Evolutionary conservation across 2,329 filamentous ascomycete genomes (phyloP).

Genomic region (Proliferodiscus dingleyae): DNA sequence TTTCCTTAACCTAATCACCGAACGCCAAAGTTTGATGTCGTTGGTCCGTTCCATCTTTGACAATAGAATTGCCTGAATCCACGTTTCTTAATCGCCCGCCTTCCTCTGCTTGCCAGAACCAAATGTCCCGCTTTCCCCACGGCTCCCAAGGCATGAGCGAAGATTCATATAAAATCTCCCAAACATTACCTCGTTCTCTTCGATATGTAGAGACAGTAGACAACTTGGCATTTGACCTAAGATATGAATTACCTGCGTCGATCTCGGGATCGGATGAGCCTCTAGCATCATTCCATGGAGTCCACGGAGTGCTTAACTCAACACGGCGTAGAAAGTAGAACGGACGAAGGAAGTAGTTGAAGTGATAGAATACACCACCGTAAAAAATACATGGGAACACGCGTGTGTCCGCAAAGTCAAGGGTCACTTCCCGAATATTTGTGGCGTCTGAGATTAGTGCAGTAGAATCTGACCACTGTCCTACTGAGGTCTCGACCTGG

Average conservation of each 20-base stretch:
- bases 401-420: not conserved
- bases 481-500: not conserved
- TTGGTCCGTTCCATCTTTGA: too few species aligned
- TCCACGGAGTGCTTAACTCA: not conserved
- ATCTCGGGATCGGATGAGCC: not conserved
- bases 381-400: not conserved
- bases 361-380: not conserved
- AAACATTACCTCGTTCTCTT: not conserved
- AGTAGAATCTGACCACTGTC: not conserved
- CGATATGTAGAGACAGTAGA: not conserved
- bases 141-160: not conserved
- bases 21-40: too few species aligned
- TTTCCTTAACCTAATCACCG: too few species aligned
- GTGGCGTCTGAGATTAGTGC: not conserved
- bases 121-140: not conserved
- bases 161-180: too few species aligned
- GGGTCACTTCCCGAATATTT: not conserved
- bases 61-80: not conserved
- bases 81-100: not conserved
- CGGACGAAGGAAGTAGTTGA: not conserved
- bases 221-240: not conserved
- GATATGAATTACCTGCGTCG: not conserved
- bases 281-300: not conserved
- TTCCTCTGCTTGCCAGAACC: conserved; percentile 4
- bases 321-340: not conserved